phyloP scores from a whole-genome alignment of 1,284 basidiomycete genomes.

The Sporisorium scitamineum region DNA sequence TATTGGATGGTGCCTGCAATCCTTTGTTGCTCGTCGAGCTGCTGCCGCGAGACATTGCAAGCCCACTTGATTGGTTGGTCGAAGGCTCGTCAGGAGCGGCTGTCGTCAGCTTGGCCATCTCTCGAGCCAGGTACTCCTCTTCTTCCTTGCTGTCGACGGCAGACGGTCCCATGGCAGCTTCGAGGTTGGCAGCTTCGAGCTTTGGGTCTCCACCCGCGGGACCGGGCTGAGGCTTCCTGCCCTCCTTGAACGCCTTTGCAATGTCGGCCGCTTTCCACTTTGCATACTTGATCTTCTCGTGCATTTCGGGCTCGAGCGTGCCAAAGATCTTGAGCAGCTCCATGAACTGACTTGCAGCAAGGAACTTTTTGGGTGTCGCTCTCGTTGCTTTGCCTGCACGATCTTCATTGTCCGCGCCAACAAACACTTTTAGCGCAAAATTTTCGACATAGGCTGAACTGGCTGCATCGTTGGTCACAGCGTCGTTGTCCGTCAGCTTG shows the following conservation, averaged over 20 bases:
- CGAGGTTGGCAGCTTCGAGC: slow-evolving; percentile 29
- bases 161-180: slow-evolving; percentile 30
- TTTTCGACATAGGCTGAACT: slow-evolving; percentile 91
- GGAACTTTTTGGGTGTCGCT: slow-evolving; percentile 85
- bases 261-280: slow-evolving; percentile 95
- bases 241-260: slow-evolving; percentile 87
- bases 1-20: not conserved
- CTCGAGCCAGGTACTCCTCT: slow-evolving; percentile 55
- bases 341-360: slow-evolving; percentile 87
- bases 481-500: slow-evolving; percentile 80
- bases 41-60: slow-evolving; percentile 8
- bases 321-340: slow-evolving; percentile 84
- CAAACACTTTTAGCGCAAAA: slow-evolving; percentile 90
- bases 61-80: not conserved
- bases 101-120: slow-evolving; percentile 58
- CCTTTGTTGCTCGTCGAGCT: slow-evolving; percentile 15
- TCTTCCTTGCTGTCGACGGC: slow-evolving; percentile 46
- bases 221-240: slow-evolving; percentile 46
- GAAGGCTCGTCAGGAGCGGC: slow-evolving; percentile 13
- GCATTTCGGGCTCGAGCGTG: slow-evolving; percentile 70
- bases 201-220: slow-evolving; percentile 54
- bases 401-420: slow-evolving; percentile 90
- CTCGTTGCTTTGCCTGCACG: slow-evolving; percentile 80
- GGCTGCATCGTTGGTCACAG: slow-evolving; percentile 83
- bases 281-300: slow-evolving; percentile 84